Base-by-base conservation (phyloP, 306 rosid species). In the Medicago arabica region DNA sequence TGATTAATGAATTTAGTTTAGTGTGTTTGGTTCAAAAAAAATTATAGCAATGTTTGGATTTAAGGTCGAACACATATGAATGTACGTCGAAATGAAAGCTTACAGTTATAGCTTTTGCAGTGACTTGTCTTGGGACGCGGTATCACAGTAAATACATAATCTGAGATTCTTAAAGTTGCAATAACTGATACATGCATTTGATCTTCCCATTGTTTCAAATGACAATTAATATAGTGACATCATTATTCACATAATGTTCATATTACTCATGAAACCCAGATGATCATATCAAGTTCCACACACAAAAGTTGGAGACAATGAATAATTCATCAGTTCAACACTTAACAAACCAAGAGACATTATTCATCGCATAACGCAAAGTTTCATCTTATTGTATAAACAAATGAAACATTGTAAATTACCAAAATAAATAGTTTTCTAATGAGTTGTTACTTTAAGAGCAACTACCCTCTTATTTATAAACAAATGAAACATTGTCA, bases 341-440 rank as follows among this genome's bases (percentile, higher is more conserved):
- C 86, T 84, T 72, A 85, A 65, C 90, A 79, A 75, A 63, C 58
- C 74, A 83, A 66, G 58, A 72, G 34, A 67, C 73, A 40, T 17
- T 63, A 40, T 17, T 70, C 91, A 18, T 43, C 39, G 14, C 41
- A 12, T 10, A 49, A 34, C 0, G 38, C 25, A 6, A 15, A 41
- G 65, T 68, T 15, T 78, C 54, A 70, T 15, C 18, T 31, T 62
- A 38, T 64, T 66, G 15, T 50, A 28, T 69, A 34, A 15, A 28
- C 41, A 36, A 63, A 61, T 46, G 18, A 60, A 77, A 83, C 69
- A 60, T 54, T 43, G 31, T 6, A 11, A 76, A 78, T 79, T 19
- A 75, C 28, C 68, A 58, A 65, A 49, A 40, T 11, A 12, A 36
- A 46, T 17, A 44, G 41, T 8, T 23, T n/a, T 44, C 78, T 78